Evolutionary conservation across 139 green algal species (phyloP).

Genomic region (Picochlorum sp.): DNA sequence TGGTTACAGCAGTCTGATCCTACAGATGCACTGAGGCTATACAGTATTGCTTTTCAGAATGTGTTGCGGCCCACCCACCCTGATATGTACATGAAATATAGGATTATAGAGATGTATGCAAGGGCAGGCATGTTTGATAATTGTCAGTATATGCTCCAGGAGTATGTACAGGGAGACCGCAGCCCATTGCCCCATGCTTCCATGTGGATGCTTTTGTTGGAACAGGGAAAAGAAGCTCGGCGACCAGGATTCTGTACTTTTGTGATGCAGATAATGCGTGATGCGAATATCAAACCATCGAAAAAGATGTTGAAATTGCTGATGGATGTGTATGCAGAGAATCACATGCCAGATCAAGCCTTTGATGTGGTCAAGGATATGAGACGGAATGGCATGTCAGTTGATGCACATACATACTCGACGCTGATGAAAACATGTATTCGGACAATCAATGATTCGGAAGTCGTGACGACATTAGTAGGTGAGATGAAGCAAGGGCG

Average conservation of each 20-base stretch:
- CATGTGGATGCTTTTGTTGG: not conserved
- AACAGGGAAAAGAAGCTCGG: not conserved
- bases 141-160: no score
- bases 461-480: not conserved
- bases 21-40: no score
- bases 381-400: not conserved
- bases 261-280: conserved; percentile 19
- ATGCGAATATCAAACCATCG: not conserved
- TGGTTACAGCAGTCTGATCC: no score
- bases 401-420: conserved; percentile 9
- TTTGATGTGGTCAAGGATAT: not conserved
- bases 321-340: conserved; percentile 26
- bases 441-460: conserved; percentile 11
- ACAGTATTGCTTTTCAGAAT: no score
- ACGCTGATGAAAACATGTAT: conserved; percentile 18
- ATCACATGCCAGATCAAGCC: not conserved
- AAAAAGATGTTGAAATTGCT: conserved; percentile 11
- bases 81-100: no score
- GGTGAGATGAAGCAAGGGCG: conserved; percentile 9
- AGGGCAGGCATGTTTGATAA: no score
- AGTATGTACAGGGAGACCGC: no score
- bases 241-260: conserved; percentile 1
- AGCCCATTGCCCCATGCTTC: no score
- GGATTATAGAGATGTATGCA: no score
- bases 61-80: no score